A percentile compares a stretch with the other conserved stretches of the same genome.
These are phyloP conservation scores for Nissolia schottii DNA, from an alignment of 306 rosid species.

Conservation along the genomic window DNA sequence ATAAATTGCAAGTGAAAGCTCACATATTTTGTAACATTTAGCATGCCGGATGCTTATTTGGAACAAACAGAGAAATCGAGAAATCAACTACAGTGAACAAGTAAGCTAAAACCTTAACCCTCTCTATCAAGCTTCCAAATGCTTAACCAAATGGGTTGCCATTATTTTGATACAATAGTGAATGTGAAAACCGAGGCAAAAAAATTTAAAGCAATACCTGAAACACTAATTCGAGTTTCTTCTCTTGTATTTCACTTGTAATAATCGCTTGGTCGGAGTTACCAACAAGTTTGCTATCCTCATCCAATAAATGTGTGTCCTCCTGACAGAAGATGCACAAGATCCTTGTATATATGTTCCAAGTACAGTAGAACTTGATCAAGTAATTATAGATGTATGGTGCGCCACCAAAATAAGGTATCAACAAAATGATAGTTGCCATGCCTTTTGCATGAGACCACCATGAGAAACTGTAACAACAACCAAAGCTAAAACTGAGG, in stretches of 20 bases:
- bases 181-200: neutral
- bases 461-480: constrained; percentile 46
- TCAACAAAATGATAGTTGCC: constrained; percentile 40
- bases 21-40: neutral
- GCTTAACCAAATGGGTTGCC: neutral
- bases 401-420: constrained; percentile 50
- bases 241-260: constrained; percentile 24
- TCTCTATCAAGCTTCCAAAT: neutral
- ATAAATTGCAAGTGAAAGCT: neutral
- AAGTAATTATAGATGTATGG: constrained; percentile 36
- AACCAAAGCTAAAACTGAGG: neutral
- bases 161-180: neutral
- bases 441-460: constrained; percentile 55
- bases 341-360: constrained; percentile 10
- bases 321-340: constrained; percentile 17
- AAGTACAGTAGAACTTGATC: constrained; percentile 18
- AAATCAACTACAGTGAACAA: constrained; percentile 3
- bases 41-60: neutral
- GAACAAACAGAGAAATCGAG: neutral
- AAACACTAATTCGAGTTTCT: constrained; percentile 13
- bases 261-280: constrained; percentile 19
- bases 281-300: neutral
- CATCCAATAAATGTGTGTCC: neutral
- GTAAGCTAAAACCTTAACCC: neutral
- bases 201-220: constrained; percentile 29